Evolutionary conservation across 148 eudicot species (phyloP).

Genomic region (Rheum nobile): DNA sequence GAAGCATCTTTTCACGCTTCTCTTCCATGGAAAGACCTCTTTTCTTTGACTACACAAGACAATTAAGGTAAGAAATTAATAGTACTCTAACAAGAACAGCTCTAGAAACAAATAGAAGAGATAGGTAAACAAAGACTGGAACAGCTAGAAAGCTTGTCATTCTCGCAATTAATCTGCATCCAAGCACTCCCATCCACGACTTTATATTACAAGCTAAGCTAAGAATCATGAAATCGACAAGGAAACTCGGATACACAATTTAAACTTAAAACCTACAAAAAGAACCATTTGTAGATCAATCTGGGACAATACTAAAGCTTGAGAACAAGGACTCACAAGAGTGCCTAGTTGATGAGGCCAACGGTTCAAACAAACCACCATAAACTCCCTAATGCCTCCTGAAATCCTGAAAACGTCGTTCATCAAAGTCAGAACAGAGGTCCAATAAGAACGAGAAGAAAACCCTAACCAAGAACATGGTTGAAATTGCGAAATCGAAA

Average conservation of each 20-base stretch:
- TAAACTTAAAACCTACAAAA: not conserved
- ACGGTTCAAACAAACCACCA: no score
- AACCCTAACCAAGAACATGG: no score
- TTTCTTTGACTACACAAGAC: conserved; percentile 64
- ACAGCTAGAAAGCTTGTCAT: not conserved
- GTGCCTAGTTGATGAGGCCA: no score
- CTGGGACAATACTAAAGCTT: no score
- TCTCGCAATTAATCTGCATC: not conserved
- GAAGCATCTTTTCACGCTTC: conserved; percentile 95
- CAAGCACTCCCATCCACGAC: not conserved
- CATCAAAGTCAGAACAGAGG: no score
- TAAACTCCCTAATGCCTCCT: no score
- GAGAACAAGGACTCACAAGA: no score
- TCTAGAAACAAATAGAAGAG: not conserved
- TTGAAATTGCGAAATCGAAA: no score
- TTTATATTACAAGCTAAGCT: not conserved
- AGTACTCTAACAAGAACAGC: not conserved
- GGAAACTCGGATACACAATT: not conserved
- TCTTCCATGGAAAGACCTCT: conserved; percentile 95
- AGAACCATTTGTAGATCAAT: not conserved
- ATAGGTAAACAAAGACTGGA: not conserved
- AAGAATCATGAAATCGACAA: not conserved
- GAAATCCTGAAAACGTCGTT: no score
- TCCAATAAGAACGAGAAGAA: no score
- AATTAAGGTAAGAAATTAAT: not conserved